These are phyloP conservation scores for Geranomyces michiganensis DNA, from an alignment of 192 early-diverging fungal genomes.

Conservation along the genomic window DNA sequence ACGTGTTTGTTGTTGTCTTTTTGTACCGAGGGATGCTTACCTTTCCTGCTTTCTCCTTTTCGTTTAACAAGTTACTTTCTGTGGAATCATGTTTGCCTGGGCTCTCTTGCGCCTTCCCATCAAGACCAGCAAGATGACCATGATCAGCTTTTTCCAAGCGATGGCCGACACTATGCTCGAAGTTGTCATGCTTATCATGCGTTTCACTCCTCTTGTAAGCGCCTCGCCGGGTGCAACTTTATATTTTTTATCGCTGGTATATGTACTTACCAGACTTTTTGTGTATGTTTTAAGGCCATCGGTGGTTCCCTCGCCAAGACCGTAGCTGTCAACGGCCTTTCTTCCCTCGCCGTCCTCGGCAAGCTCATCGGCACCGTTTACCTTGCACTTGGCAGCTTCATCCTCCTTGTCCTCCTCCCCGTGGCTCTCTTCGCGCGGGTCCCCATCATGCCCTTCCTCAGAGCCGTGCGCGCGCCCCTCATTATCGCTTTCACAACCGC, in stretches of 20 bases:
- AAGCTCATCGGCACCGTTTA: conserved; percentile 71
- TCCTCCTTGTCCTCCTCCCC: conserved; percentile 59
- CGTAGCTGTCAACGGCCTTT: conserved; percentile 60
- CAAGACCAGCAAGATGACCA: conserved; percentile 36
- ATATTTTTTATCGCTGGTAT: conserved; percentile 1
- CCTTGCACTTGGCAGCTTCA: conserved; percentile 60
- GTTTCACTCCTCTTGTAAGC: conserved; percentile 13
- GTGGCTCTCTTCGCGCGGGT: conserved; percentile 59
- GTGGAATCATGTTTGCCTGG: conserved; percentile 65
- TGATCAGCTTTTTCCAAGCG: conserved; percentile 58
- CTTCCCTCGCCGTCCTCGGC: conserved; percentile 58
- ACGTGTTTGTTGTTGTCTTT: no score
- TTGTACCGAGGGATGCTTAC: no score
- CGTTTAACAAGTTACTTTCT: conserved; percentile 58
- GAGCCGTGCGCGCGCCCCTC: conserved; percentile 60
- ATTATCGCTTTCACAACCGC: conserved; percentile 76
- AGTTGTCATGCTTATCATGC: conserved; percentile 35
- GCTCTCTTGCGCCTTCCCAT: conserved; percentile 38
- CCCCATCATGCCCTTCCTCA: conserved; percentile 56
- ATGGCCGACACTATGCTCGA: conserved; percentile 66
- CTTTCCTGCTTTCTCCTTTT: no score
- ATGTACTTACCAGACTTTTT: conserved; percentile 49
- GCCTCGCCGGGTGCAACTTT: not conserved
- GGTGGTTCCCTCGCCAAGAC: conserved; percentile 61
- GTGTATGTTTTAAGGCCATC: conserved; percentile 72